A percentile compares a stretch with the other conserved stretches of the same genome.
Evolutionary conservation across 2,329 filamentous ascomycete genomes (phyloP).

Genomic region (Scolecobasidium constrictum): DNA sequence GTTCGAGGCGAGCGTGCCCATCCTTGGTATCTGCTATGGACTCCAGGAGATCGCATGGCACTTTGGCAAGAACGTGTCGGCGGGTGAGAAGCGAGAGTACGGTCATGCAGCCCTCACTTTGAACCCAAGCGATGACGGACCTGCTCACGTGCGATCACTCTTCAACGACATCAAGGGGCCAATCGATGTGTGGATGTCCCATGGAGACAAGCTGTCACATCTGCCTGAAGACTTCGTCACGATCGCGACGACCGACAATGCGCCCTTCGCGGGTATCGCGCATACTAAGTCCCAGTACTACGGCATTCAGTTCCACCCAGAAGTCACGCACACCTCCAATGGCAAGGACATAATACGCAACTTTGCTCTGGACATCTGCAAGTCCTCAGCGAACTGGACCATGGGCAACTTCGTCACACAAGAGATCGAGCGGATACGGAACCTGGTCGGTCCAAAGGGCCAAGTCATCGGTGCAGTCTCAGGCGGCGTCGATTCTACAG

Average conservation of each 20-base stretch:
- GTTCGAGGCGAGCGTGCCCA: conserved; percentile 60
- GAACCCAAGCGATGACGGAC: conserved; percentile 39
- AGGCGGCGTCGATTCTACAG: conserved; percentile 83
- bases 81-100: conserved; percentile 59
- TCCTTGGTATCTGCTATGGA: conserved; percentile 53
- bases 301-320: conserved; percentile 84
- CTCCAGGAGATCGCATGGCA: conserved; percentile 67
- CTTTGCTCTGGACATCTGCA: conserved; percentile 76
- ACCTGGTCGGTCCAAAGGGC: conserved; percentile 67
- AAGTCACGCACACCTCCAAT: conserved; percentile 62
- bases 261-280: conserved; percentile 69
- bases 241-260: conserved; percentile 66
- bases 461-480: conserved; percentile 74
- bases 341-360: conserved; percentile 67
- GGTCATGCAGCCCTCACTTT: conserved; percentile 58
- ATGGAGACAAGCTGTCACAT: conserved; percentile 71
- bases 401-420: conserved; percentile 76
- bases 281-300: conserved; percentile 61
- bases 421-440: conserved; percentile 70
- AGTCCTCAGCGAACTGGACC: conserved; percentile 65
- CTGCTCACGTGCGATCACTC: conserved; percentile 60
- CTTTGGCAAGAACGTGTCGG: conserved; percentile 54
- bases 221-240: conserved; percentile 64
- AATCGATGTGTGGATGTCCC: conserved; percentile 74
- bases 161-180: conserved; percentile 66